Evolutionary conservation across 768 basidiomycete genomes (phyloP).

Genomic region (Boletus rex-veris): DNA sequence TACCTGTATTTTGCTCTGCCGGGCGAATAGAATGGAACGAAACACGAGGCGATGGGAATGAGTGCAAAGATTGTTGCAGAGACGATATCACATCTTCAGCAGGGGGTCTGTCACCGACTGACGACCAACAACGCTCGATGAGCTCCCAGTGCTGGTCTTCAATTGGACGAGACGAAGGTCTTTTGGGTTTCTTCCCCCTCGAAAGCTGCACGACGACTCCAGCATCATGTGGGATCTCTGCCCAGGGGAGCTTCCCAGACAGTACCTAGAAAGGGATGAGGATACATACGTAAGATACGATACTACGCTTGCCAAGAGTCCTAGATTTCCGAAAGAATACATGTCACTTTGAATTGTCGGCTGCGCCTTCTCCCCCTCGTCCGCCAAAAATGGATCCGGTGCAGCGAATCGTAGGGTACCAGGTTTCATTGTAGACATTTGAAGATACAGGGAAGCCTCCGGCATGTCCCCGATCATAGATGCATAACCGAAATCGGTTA

Average conservation of each 20-base stretch:
- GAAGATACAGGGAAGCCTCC: not conserved
- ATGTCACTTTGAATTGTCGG: conserved; percentile 9
- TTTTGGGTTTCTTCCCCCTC: not conserved
- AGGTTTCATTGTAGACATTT: conserved; percentile 27
- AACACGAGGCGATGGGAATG: too few relatives aligned
- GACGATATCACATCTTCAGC: not conserved
- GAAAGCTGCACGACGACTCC: conserved; percentile 5
- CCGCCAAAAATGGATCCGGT: conserved; percentile 24
- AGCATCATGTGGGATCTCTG: not conserved
- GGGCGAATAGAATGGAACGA: too few relatives aligned
- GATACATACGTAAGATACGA: not conserved
- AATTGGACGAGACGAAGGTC: not conserved
- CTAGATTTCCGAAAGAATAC: conserved; percentile 30
- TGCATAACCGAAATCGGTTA: conserved; percentile 5
- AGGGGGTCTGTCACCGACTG: not conserved
- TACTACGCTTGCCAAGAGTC: conserved; percentile 9
- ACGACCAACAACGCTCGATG: conserved; percentile 3
- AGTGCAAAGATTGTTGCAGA: too few relatives aligned
- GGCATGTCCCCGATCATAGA: conserved; percentile 3
- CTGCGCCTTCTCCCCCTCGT: not conserved
- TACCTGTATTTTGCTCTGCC: too few relatives aligned
- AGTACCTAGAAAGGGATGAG: conserved; percentile 17
- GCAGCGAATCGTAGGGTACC: conserved; percentile 45
- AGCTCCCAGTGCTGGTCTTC: conserved; percentile 3
- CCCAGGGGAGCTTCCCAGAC: conserved; percentile 6